phyloP scores from a whole-genome alignment of 192 early-diverging fungal genomes.

The Cetraspora pellucida region DNA sequence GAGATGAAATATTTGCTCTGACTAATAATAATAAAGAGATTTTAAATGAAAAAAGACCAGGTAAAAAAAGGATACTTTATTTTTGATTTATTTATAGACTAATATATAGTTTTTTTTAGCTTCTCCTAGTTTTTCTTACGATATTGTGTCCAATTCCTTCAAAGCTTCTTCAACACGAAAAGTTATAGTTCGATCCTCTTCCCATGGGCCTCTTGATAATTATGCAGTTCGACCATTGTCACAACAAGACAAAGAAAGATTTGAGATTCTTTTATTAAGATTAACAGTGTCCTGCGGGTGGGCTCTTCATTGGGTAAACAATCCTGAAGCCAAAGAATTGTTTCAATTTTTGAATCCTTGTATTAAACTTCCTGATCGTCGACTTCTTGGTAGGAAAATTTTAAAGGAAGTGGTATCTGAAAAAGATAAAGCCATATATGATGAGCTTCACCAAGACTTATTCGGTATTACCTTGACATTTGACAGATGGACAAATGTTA shows the following conservation, averaged over 20 bases:
- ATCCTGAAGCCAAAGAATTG: conserved; percentile 2
- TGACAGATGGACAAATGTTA: conserved; percentile 7
- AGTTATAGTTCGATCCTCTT: neutral
- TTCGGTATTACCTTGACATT: conserved; percentile 15
- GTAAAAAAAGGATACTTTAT: too few relatives aligned
- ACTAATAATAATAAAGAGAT: too few relatives aligned
- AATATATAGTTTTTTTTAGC: too few relatives aligned
- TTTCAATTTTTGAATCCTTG: conserved; percentile 16
- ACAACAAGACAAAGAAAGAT: neutral
- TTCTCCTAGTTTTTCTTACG: too few relatives aligned
- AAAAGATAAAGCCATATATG: neutral
- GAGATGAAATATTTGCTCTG: conserved; percentile 6
- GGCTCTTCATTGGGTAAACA: conserved; percentile 8
- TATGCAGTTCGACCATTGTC: neutral
- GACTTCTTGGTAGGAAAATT: neutral
- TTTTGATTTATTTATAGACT: too few relatives aligned
- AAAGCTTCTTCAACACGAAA: neutral
- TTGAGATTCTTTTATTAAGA: neutral
- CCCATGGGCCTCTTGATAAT: neutral
- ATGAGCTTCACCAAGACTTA: neutral
- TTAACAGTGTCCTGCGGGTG: neutral
- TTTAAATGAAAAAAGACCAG: too few relatives aligned
- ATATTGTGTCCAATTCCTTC: too few relatives aligned
- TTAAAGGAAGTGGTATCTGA: neutral
- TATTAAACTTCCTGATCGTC: conserved; percentile 4